Base-by-base conservation (phyloP, 2,329 filamentous ascomycete genomes). In the Claviceps sp. region DNA sequence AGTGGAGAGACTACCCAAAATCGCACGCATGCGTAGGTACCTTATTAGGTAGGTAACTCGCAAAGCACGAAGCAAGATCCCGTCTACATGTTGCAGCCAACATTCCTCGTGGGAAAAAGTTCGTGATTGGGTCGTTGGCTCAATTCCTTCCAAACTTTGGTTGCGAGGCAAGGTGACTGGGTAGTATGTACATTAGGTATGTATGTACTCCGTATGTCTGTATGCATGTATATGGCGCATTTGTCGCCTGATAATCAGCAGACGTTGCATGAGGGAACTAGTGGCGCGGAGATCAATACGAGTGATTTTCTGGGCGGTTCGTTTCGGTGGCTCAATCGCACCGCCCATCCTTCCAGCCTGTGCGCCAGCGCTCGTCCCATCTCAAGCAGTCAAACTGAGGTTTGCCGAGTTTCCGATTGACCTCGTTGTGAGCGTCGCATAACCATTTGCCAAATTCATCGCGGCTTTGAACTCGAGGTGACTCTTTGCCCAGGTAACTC, bases 331-430 rank as follows among this genome's bases (percentile, higher is more conserved):
- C 60, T 63, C 55, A 81, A 56, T 80, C 79, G 59, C 80, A 84
- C 2, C 77, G 72, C 34, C 80, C 80, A 61, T 84, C 83, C 65
- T 79, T 81, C 84, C 87, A 96, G 0, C 93, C 93, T 1, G 86
- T 93, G 70, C 86, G 77, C 93, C 93, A 98, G 66, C 93, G 79
- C 75, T 97, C 87, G 67, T 96, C 84, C 91, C 93, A 97, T 61
- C 75, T 79, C 52, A 73, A 74, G 70, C 93, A 98, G 74, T 98
- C 89, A 70, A 98, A 98, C 60, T 78, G 77, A 54, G 79, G 76
- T 77, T 98, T 98, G 48, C 93, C 93, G 59, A 98, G 68, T 73
- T 96, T 97, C 54, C 75, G 74, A 67, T 94, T 94, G 46, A 94
- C 87, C 30, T 87, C 86, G 68, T 94, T 94, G 67, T 94, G 87